phyloP scores from a whole-genome alignment of 2,329 filamentous ascomycete species.

The Gyromitra esculenta region DNA sequence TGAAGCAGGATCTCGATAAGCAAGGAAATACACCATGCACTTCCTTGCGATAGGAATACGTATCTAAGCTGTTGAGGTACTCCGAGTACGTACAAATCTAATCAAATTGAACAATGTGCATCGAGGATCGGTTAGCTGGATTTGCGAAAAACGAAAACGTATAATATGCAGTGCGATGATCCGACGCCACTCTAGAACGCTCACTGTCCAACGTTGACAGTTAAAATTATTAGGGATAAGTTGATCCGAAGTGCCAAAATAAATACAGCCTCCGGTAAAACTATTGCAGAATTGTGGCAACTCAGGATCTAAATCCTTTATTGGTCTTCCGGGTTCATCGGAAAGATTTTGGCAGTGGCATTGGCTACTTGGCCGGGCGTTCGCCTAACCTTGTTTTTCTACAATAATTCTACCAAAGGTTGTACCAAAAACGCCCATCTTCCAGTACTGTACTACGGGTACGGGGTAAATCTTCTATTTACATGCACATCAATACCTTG shows the following conservation, averaged over 20 bases:
- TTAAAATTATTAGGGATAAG: neutral
- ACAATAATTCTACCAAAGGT: too few relatives aligned
- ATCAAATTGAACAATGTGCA: conserved; percentile 8
- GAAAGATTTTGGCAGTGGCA: too few relatives aligned
- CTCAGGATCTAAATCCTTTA: too few relatives aligned
- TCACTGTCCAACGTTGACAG: neutral
- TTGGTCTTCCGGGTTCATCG: too few relatives aligned
- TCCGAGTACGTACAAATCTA: neutral
- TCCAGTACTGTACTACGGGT: too few relatives aligned
- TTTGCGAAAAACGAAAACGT: neutral
- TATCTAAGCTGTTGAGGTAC: too few relatives aligned
- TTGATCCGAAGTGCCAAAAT: neutral
- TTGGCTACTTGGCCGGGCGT: too few relatives aligned
- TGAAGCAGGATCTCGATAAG: conserved; percentile 1
- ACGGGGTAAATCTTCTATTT: too few relatives aligned
- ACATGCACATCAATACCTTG: too few relatives aligned
- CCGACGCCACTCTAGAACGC: neutral
- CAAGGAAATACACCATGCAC: neutral
- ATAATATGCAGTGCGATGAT: neutral
- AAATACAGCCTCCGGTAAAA: neutral
- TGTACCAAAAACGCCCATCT: too few relatives aligned
- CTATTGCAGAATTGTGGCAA: too few relatives aligned
- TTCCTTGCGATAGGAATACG: neutral
- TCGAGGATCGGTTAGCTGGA: conserved; percentile 4
- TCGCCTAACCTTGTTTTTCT: too few relatives aligned